Evolutionary conservation across 2,329 filamentous ascomycete genomes (phyloP), one percentile per base, ranked within the genome.

Genomic region (Apiospora malaysiana): DNA sequence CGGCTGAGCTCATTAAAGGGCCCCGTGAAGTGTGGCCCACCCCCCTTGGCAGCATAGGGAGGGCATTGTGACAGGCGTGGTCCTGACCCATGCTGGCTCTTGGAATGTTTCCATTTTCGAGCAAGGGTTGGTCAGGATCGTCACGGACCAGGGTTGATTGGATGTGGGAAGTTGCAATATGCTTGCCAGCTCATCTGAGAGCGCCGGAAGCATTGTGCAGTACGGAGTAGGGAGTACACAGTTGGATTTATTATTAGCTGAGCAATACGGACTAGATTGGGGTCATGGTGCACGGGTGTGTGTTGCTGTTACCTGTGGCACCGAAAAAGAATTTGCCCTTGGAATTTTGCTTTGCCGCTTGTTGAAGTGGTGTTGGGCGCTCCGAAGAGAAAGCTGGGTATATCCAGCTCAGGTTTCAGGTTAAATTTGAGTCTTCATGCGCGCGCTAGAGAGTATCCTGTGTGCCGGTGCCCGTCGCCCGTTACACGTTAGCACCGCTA

Each of bases 171-270:
- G 56, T 27, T 27, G 49, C 10, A 32, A n/a, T 63, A 40, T 40
- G 56, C 56, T 40, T 63, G 56, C 56, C 56, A 63, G 56, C 56
- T 63, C 56, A 63, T 63, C 56, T 63, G 56, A 63, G 56, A 63
- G 56, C 18, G 56, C 32, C 37, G 32, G 32, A 32, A 32, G 32
- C 32, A 32, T 32, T 32, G 32, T 32, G 27, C 18, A 42, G 40
- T 42, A 42, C 12, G 40, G 8, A 42, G 40, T 9, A 42, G 2
- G 40, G 8, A 42, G 40, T 42, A 27, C 27, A 27, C 21, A 10
- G n/a, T 51, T 51, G 18, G 51, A 27, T 59, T 49, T 37, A 59
- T 25, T 16, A n/a, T 32, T 25, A 14, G 42, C 42, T 32, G 32
- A 32, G 47, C 23, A 51, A 51, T 46, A n/a, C n/a, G n/a, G n/a